Evolutionary conservation across 768 basidiomycete species (phyloP), one percentile per base, ranked within the genome.

Genomic region (Coprinellus micaceus): DNA sequence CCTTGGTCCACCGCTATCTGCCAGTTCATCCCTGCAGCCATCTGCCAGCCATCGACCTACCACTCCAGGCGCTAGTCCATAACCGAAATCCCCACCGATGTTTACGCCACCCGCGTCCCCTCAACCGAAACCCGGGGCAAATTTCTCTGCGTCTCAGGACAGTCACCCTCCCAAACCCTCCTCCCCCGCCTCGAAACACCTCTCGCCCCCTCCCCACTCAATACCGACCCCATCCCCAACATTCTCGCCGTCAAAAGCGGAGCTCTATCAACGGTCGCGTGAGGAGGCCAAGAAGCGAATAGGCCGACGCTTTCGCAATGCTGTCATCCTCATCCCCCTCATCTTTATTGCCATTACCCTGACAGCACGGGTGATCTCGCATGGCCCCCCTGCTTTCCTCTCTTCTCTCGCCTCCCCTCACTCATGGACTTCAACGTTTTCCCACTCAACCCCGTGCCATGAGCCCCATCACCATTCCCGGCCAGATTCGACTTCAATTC

Each of bases 321-420:
- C 81, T 1, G 76, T 84, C 53, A 53, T 88, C 40, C 59, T 84
- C 30, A 73, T 86, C 2, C 88, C 88, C 2, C 60, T 85, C 10
- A 60, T 74, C 5, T 75, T 90, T 49, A 64, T 86, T 37, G 53
- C 84, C 41, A 74, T 88, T 58, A 81, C 83, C 11, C 64, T 73
- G 2, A 45, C 50, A 9, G 56, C 56, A 10, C 49, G 56, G 29
- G 0, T 57, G 80, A 76, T 12, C 79, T 80, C 15, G 80, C 73
- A n/a, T 84, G 76, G 66, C 41, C 78, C 56, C 66, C 77, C 10
- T 83, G 80, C 61, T 80, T 78, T 29, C 72, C 69, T 72, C 82
- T 59, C 78, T 81, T 64, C 62, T 74, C 29, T 64, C 78, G 58
- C 68, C 69, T 39, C 58, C 60, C 53, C 45, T 60, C 56, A 22